Evolutionary conservation across 345 rosid genomes (phyloP), one percentile per base, ranked within the genome.

Genomic region (Melastoma malabathricum): DNA sequence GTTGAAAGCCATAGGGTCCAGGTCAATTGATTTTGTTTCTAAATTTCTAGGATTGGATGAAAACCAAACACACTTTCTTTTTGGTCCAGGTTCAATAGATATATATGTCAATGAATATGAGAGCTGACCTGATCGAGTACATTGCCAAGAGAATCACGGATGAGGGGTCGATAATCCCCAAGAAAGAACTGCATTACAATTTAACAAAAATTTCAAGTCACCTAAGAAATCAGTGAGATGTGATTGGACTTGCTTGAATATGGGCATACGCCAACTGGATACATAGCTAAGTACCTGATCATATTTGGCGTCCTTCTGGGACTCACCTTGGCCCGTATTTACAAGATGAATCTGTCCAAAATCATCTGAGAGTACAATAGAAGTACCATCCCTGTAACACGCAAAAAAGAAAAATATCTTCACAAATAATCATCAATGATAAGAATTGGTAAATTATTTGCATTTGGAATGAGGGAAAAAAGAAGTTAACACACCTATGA

Each of bases 251-350:
- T 29, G 38, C 38, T 29, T 29, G 2, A 29, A 10, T 29, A 5
- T 1, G 18, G 38, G 13, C 20, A 18, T 13, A 31, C 15, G 34
- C 44, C n/a, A 46, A 22, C 20, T 29, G 7, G 19, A 23, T 14
- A 55, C 5, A 18, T 23, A 29, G 15, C 60, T 45, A 47, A 38
- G 58, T 68, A 92, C 98, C 98, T 92, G 98, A 64, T 92, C 95
- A 63, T 87, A 87, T 64, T 87, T 82, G 60, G 97, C 93, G 73
- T 79, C 93, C 66, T 79, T 81, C 59, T 84, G 97, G 54, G 93
- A 81, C 73, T 92, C 96, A 13, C 98, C 98, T 80, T 92, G 93
- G 66, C 97, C 98, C 46, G 97, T 92, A 74, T 73, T 92, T 61
- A 92, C 73, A 51, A 87, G 75, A 72, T 92, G 73, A 68, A 92